Conservation (phyloP, 225 moss, liverwort and hornwort genomes). For the Polytrichum formosum region DNA sequence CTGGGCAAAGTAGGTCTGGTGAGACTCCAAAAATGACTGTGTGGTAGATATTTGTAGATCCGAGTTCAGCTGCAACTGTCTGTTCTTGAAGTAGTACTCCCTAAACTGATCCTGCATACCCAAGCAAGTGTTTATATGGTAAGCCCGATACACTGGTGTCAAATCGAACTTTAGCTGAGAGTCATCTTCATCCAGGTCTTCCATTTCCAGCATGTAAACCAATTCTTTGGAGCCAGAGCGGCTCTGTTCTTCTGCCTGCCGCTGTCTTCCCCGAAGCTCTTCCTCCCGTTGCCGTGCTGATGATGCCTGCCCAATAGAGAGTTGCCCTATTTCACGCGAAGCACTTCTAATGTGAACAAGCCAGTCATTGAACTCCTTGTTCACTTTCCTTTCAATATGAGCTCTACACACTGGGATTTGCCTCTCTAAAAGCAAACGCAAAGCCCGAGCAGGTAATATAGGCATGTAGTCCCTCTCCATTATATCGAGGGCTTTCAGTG, state of each 20-base stretch:
- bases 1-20: conserved; percentile 89
- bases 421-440: conserved; percentile 74
- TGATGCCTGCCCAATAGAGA: conserved; percentile 85
- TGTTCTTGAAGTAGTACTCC: conserved; percentile 94
- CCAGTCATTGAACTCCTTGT: conserved; percentile 95
- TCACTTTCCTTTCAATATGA: conserved; percentile 88
- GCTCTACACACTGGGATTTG: conserved; percentile 85
- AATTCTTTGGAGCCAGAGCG: conserved; percentile 81
- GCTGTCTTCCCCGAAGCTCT: conserved; percentile 78
- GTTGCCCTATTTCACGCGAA: conserved; percentile 84
- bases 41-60: conserved; percentile 86
- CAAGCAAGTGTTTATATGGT: conserved; percentile 88
- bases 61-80: conserved; percentile 86
- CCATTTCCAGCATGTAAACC: conserved; percentile 94
- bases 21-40: conserved; percentile 86
- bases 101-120: conserved; percentile 93
- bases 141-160: conserved; percentile 90
- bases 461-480: conserved; percentile 92
- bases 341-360: conserved; percentile 88
- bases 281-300: conserved; percentile 89
- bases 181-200: conserved; percentile 86
- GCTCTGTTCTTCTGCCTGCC: conserved; percentile 96
- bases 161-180: conserved; percentile 89
- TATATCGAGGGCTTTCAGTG: conserved; percentile 82
- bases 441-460: conserved; percentile 76